Evolutionary conservation across 768 basidiomycete genomes (phyloP).

Genomic region (Cystobasidium tubakii): DNA sequence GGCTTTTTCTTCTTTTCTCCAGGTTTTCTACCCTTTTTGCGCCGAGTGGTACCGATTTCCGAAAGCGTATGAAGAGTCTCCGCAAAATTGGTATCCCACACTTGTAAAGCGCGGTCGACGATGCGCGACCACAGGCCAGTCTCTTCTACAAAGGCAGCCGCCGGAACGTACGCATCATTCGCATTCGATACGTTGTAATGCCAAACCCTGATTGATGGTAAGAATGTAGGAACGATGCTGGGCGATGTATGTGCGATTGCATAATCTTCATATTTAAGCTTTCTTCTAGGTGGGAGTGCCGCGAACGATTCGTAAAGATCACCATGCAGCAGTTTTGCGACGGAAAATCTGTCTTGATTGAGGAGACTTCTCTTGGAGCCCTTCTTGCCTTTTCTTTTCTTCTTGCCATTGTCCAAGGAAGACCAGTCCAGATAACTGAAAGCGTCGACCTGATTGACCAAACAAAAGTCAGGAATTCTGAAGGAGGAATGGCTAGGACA

Average conservation of each 20-base stretch:
- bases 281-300: conserved; percentile 45
- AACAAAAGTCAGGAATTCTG: conserved; percentile 39
- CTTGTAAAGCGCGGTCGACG: not conserved
- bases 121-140: not conserved
- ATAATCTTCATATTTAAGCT: conserved; percentile 61
- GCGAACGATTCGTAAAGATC: conserved; percentile 30
- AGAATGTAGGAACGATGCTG: conserved; percentile 78
- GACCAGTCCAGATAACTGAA: conserved; percentile 39
- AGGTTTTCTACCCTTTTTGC: conserved; percentile 54
- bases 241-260: conserved; percentile 73
- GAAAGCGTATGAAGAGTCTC: not conserved
- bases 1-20: conserved; percentile 60
- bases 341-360: not conserved
- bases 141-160: not conserved
- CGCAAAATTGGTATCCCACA: not conserved
- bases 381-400: conserved; percentile 49
- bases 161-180: not conserved
- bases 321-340: conserved; percentile 18
- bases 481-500: not conserved
- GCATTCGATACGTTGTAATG: conserved; percentile 59
- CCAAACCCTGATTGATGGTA: conserved; percentile 73
- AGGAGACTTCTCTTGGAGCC: conserved; percentile 3
- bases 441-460: conserved; percentile 37
- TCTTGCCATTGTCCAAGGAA: conserved; percentile 49
- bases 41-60: conserved; percentile 38